Conservation (phyloP, 176 grass and related monocot genomes). For the Musa itinerans region DNA sequence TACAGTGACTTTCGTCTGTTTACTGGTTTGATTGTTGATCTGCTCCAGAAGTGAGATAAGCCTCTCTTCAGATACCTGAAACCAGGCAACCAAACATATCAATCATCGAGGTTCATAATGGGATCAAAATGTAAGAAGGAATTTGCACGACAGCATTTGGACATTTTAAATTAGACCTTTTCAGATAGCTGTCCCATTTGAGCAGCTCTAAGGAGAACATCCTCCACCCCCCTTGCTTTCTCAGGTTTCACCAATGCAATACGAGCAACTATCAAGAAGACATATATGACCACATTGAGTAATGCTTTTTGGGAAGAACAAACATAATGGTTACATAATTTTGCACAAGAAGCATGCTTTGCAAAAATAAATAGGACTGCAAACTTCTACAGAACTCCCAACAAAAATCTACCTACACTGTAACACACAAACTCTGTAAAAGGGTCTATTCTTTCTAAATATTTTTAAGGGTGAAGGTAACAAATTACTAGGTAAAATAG, state of each 20-base stretch:
- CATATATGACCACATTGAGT: background rate
- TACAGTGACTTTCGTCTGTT: constrained; percentile 87
- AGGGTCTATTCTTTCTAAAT: too few species aligned
- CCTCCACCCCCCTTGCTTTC: constrained; percentile 94
- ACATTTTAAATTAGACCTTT: constrained; percentile 38
- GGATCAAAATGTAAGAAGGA: background rate
- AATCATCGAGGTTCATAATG: background rate
- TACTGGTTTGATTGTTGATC: constrained; percentile 72
- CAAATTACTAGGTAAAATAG: too few species aligned
- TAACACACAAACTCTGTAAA: background rate
- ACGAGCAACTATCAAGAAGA: constrained; percentile 42
- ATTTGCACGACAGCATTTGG: background rate
- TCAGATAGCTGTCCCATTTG: constrained; percentile 87
- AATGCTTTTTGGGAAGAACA: background rate
- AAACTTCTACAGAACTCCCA: too few species aligned
- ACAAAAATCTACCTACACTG: background rate
- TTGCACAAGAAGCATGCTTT: background rate
- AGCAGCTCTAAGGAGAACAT: constrained; percentile 77
- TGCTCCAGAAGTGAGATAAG: constrained; percentile 82
- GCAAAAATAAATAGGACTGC: too few species aligned
- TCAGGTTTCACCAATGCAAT: constrained; percentile 97
- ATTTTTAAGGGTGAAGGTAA: too few species aligned
- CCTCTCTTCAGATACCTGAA: constrained; percentile 78
- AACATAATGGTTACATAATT: background rate
- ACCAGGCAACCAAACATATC: constrained; percentile 2